Percentiles rank a stretch among this genome's conserved stretches.
Conservation (phyloP, 2,329 filamentous ascomycete species). For the Emericellopsis atlantica region DNA sequence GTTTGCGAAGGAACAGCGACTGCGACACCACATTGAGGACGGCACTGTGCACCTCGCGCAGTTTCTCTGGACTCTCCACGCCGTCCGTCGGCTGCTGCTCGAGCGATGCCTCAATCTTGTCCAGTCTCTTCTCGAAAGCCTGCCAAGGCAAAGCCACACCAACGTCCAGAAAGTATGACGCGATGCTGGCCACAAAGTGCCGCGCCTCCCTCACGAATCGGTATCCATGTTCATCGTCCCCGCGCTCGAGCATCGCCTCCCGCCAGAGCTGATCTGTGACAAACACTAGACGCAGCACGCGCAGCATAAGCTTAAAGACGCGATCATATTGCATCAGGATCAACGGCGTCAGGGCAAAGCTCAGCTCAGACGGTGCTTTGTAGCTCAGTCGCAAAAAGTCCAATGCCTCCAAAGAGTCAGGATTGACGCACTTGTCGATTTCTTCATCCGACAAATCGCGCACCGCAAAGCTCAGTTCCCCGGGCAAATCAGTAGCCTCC, state of each 20-base stretch:
- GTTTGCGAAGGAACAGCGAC: constrained; percentile 58
- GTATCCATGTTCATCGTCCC: constrained; percentile 19
- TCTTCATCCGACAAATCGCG: constrained; percentile 68
- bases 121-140: constrained; percentile 52
- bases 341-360: constrained; percentile 57
- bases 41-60: constrained; percentile 59
- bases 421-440: constrained; percentile 72
- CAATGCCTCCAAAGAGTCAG: constrained; percentile 73
- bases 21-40: constrained; percentile 66
- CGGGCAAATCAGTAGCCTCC: constrained; percentile 38
- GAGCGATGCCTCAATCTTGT: constrained; percentile 11
- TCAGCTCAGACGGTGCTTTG: constrained; percentile 58
- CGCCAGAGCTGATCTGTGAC: constrained; percentile 55
- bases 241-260: constrained; percentile 27
- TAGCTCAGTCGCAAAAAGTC: constrained; percentile 88
- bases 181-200: constrained; percentile 63
- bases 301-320: constrained; percentile 69
- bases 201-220: constrained; percentile 66
- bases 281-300: constrained; percentile 67
- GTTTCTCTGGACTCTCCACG: constrained; percentile 44
- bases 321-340: constrained; percentile 71
- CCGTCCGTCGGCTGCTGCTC: constrained; percentile 4
- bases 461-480: constrained; percentile 70
- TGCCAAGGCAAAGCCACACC: constrained; percentile 66
- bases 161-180: constrained; percentile 68